Conservation (phyloP, 176 grass and related monocot species). For the Oryza rufipogon region DNA sequence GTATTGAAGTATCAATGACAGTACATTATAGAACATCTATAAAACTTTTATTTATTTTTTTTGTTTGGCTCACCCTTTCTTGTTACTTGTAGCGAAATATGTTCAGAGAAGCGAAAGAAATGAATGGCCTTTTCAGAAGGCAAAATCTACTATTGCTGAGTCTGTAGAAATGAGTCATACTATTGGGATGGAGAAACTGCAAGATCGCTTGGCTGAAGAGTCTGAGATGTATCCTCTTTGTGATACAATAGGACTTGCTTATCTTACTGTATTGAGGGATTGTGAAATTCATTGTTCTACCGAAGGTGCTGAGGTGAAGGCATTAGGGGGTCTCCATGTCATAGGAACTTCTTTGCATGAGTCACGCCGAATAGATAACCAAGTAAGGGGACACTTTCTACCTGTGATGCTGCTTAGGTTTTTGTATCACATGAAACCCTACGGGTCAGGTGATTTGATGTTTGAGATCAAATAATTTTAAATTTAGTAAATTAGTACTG, state of each 20-base stretch:
- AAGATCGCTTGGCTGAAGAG: conserved; percentile 63
- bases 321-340: conserved; percentile 95
- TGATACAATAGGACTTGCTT: conserved; percentile 75
- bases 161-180: conserved; percentile 81
- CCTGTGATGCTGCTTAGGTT: conserved; percentile 7
- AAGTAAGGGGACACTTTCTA: conserved; percentile 50
- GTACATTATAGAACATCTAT: conserved; percentile 21
- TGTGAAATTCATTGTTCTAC: conserved; percentile 80
- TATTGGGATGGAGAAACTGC: conserved; percentile 69
- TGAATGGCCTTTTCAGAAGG: conserved; percentile 69
- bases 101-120: conserved; percentile 66
- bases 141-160: conserved; percentile 65
- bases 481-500: conserved; percentile 13
- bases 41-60: background rate
- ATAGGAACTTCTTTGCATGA: conserved; percentile 96
- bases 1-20: conserved; percentile 17
- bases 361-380: conserved; percentile 96
- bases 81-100: conserved; percentile 81
- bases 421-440: conserved; percentile 14
- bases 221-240: conserved; percentile 70
- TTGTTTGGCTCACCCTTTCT: conserved; percentile 34
- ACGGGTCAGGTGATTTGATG: background rate
- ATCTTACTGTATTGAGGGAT: conserved; percentile 75
- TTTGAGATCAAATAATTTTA: conserved; percentile 17
- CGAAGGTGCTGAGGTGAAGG: conserved; percentile 87